These are phyloP conservation scores for Selenicereus undatus DNA, from an alignment of 148 eudicot genomes.

Conservation along the genomic window DNA sequence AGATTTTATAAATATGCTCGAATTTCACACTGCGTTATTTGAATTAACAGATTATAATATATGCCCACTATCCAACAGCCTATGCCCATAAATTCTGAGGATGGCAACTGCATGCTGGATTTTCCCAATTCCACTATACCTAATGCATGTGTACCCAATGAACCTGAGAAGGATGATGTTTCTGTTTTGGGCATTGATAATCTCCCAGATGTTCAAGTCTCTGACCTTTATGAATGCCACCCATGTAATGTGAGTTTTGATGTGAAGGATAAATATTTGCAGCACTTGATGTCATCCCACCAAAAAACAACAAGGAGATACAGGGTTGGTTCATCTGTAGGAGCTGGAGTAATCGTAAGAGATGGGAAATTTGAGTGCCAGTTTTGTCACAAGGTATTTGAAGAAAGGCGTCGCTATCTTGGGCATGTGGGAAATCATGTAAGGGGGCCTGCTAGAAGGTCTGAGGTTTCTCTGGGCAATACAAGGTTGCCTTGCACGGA, in stretches of 20 bases:
- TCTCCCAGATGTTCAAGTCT: conserved; percentile 56
- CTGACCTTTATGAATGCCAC: conserved; percentile 55
- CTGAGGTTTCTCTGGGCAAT: conserved; percentile 29
- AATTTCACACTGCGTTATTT: conserved; percentile 9
- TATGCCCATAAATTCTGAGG: conserved; percentile 18
- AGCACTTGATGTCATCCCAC: conserved; percentile 52
- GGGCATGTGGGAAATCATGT: conserved; percentile 58
- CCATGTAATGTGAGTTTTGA: conserved; percentile 53
- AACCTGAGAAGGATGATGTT: conserved; percentile 25
- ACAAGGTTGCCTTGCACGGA: conserved; percentile 20
- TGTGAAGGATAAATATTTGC: conserved; percentile 44
- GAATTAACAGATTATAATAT: conserved; percentile 16
- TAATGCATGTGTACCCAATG: conserved; percentile 20
- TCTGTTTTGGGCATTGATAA: conserved; percentile 44
- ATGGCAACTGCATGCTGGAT: conserved; percentile 17
- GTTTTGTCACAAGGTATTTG: conserved; percentile 53
- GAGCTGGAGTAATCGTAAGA: conserved; percentile 44
- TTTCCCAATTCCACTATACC: conserved; percentile 25
- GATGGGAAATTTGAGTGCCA: conserved; percentile 55
- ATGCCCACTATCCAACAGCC: conserved; percentile 28
- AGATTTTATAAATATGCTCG: background rate
- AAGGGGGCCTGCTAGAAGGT: conserved; percentile 33
- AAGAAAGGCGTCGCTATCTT: conserved; percentile 48
- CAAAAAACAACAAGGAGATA: conserved; percentile 46
- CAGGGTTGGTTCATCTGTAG: conserved; percentile 39